Base-by-base conservation (phyloP, 2,329 filamentous ascomycete genomes). In the Pseudodiploospora longispora region DNA sequence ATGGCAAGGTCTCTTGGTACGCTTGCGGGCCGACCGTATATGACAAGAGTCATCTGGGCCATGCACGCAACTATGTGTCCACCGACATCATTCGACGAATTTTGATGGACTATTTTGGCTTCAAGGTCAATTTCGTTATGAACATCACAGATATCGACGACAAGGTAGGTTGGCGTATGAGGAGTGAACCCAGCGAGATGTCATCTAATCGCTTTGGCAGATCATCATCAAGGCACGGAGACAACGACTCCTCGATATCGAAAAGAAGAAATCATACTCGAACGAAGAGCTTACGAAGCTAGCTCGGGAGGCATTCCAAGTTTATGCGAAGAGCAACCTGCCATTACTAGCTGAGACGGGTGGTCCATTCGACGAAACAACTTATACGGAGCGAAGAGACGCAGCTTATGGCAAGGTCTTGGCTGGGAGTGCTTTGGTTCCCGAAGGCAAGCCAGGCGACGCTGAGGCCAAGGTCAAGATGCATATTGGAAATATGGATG, bases 91-190 rank as follows among this genome's bases (percentile, higher is more conserved):
- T 95, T 54, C 78, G 89, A 49, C 81, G 89, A 56, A 87, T 95
- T 55, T 67, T 95, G 64, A 72, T 77, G 57, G 81, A 91, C 62
- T 91, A 93, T 66, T 94, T 95, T 62, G 79, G 80, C 49, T 93
- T 85, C 63, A 71, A 88, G 36, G 79, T 95, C 52, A 80, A 82
- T 48, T 95, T 94, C 67, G 86, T 95, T 52, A 93, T 94, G 83
- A 95, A 95, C 67, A 88, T 93, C 50, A 95, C 89, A 29, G 89
- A 91, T 56, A 76, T 91, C 34, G 85, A 89, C 54, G 82, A 86
- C 64, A 85, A 85, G 74, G 78, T 80, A 56, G 50, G 58, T 6
- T 10, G 6, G 19, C 19, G 4, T 27, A 2, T 35, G 32, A 28
- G 31, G 27, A 8, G 9, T 19, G 19, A 19, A 19, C 19, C 19